Conservation (phyloP, 495 filamentous ascomycete species). For the Letharia lupina region DNA sequence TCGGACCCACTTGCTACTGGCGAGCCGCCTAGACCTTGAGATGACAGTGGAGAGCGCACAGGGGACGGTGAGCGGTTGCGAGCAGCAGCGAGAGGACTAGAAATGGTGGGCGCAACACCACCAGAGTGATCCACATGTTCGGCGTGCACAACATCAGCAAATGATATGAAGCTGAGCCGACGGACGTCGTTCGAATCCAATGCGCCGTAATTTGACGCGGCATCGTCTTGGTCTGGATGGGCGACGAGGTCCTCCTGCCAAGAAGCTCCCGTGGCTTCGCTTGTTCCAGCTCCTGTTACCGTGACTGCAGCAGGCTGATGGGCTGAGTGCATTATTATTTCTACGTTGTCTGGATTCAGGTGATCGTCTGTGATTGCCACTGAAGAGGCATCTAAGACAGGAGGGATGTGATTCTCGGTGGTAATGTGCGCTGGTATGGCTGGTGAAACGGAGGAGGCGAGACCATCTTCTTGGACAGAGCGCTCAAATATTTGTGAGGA, state of each 20-base stretch:
- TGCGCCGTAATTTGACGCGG: slow-evolving; percentile 60
- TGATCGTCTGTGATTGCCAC: slow-evolving; percentile 77
- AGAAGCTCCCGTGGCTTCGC: slow-evolving; percentile 32
- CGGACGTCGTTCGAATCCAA: slow-evolving; percentile 70
- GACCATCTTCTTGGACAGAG: slow-evolving; percentile 71
- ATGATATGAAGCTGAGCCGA: slow-evolving; percentile 83
- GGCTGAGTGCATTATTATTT: slow-evolving; percentile 74
- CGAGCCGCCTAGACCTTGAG: slow-evolving; percentile 51
- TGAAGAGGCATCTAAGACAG: slow-evolving; percentile 80
- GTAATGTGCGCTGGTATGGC: slow-evolving; percentile 81
- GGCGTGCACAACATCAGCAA: slow-evolving; percentile 87
- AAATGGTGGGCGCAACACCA: slow-evolving; percentile 34
- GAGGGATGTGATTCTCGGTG: slow-evolving; percentile 86
- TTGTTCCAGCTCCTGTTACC: slow-evolving; percentile 43
- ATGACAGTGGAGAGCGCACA: slow-evolving; percentile 60
- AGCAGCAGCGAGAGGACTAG: slow-evolving; percentile 40
- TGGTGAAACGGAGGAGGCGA: slow-evolving; percentile 55
- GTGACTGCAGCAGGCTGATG: slow-evolving; percentile 68
- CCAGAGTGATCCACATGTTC: slow-evolving; percentile 57
- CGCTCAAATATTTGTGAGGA: slow-evolving; percentile 89
- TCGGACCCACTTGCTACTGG: slow-evolving; percentile 60
- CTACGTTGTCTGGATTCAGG: slow-evolving; percentile 70
- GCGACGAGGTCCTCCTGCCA: slow-evolving; percentile 50
- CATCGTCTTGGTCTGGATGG: slow-evolving; percentile 45
- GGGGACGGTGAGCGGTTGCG: slow-evolving; percentile 66